Percentiles rank a stretch among this genome's conserved stretches.
Conservation (phyloP, 768 basidiomycete species). For the Serendipita sp. region DNA sequence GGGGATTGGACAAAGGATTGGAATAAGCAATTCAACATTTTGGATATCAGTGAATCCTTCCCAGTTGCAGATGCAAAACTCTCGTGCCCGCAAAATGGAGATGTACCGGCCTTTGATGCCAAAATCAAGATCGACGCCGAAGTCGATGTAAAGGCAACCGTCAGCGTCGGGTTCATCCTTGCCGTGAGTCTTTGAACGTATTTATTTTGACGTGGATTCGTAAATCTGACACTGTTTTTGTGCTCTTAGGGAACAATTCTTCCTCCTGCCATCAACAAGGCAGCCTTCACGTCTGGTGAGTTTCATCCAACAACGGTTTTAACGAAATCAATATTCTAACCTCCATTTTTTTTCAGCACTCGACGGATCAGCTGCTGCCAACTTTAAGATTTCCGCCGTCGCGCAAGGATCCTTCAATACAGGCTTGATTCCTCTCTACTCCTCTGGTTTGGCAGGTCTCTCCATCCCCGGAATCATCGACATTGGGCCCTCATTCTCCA, state of each 20-base stretch:
- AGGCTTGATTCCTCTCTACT: background rate
- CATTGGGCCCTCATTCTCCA: background rate
- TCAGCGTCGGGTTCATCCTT: background rate
- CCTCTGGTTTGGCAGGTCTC: background rate
- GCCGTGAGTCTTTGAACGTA: background rate
- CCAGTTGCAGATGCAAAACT: background rate
- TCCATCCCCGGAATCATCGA: conserved; percentile 4
- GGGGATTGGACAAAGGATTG: conserved; percentile 1
- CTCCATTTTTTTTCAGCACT: background rate
- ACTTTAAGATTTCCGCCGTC: background rate
- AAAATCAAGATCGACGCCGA: conserved; percentile 5
- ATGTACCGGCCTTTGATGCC: background rate
- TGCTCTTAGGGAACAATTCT: background rate
- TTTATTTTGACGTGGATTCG: background rate
- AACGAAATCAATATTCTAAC: background rate
- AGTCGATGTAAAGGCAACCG: background rate
- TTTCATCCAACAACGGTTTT: background rate
- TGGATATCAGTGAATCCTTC: background rate
- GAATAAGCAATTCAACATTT: background rate
- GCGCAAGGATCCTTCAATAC: background rate
- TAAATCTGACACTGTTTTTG: background rate
- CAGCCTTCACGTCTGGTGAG: background rate
- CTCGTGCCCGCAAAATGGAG: conserved; percentile 1
- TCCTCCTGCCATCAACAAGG: background rate
- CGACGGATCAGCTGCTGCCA: background rate